These are phyloP conservation scores for Telopea speciosissima DNA, from an alignment of 177 flowering plant genomes.

Conservation along the genomic window DNA sequence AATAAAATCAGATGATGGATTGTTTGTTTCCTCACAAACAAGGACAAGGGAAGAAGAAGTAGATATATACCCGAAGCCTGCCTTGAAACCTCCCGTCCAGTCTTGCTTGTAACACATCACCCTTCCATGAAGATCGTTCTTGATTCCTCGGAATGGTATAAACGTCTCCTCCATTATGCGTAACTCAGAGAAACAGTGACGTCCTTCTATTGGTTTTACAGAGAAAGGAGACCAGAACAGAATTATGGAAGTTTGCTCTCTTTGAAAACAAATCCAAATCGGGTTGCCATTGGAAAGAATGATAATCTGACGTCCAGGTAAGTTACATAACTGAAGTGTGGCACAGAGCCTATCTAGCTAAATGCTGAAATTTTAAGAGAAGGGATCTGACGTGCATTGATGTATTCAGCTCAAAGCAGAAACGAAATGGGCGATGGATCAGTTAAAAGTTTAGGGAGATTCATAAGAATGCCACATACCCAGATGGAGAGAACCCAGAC, in stretches of 20 bases:
- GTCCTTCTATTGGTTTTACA: constrained; percentile 1
- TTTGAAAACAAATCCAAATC: no score
- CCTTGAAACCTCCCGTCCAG: constrained; percentile 83
- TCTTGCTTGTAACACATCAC: constrained; percentile 94
- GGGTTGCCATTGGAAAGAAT: background rate
- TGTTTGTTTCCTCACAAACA: background rate
- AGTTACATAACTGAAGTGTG: constrained; percentile 18
- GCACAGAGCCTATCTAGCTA: background rate
- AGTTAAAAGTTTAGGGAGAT: background rate
- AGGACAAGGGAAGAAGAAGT: background rate
- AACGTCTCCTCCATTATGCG: constrained; percentile 77
- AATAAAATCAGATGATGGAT: background rate
- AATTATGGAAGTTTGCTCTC: no score
- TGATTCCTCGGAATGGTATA: constrained; percentile 87
- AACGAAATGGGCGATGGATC: background rate
- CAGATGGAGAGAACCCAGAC: constrained; percentile 7
- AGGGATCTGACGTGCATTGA: background rate
- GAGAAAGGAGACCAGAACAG: background rate
- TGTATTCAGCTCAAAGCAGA: background rate
- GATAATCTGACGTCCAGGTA: background rate
- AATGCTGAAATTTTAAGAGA: background rate
- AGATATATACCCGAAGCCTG: constrained; percentile 73
- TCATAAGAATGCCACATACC: constrained; percentile 3
- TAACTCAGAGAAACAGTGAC: background rate
- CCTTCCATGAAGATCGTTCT: constrained; percentile 77